phyloP scores from a whole-genome alignment of 1,139 yeast genomes.

The Insectozyma bohioensis region DNA sequence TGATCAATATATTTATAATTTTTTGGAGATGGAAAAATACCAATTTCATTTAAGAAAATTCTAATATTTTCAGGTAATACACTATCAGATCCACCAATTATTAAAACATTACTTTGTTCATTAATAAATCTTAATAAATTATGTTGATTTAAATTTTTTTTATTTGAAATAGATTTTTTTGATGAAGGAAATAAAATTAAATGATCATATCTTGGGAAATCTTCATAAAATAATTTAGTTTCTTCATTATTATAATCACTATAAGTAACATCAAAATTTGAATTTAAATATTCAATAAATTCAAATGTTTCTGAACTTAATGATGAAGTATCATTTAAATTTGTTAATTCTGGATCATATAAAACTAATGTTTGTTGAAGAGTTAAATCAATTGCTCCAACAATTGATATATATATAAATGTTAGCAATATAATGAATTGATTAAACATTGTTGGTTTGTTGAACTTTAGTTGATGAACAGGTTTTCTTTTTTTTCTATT shows the following conservation, averaged over 20 bases:
- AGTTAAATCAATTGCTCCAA: slow-evolving; percentile 9
- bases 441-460: slow-evolving; percentile 8
- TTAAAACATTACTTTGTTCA: slow-evolving; percentile 72
- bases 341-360: slow-evolving; percentile 29
- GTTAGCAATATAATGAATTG: slow-evolving; percentile 11
- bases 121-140: slow-evolving; percentile 50
- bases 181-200: slow-evolving; percentile 40
- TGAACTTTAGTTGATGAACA: neutral
- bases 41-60: slow-evolving; percentile 72
- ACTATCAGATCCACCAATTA: slow-evolving; percentile 51
- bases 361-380: slow-evolving; percentile 27
- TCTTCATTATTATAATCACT: slow-evolving; percentile 29
- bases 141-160: slow-evolving; percentile 31
- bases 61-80: slow-evolving; percentile 68
- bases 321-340: slow-evolving; percentile 19
- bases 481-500: neutral
- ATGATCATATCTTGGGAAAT: slow-evolving; percentile 26
- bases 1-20: slow-evolving; percentile 68
- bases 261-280: slow-evolving; percentile 23
- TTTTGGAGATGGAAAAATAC: slow-evolving; percentile 82
- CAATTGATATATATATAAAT: slow-evolving; percentile 13
- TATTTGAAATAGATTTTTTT: slow-evolving; percentile 34
- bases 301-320: slow-evolving; percentile 19
- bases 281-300: slow-evolving; percentile 24
- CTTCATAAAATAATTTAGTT: slow-evolving; percentile 26